Base-by-base conservation (phyloP, 2,329 filamentous ascomycete genomes). In the Beauveria sp. region DNA sequence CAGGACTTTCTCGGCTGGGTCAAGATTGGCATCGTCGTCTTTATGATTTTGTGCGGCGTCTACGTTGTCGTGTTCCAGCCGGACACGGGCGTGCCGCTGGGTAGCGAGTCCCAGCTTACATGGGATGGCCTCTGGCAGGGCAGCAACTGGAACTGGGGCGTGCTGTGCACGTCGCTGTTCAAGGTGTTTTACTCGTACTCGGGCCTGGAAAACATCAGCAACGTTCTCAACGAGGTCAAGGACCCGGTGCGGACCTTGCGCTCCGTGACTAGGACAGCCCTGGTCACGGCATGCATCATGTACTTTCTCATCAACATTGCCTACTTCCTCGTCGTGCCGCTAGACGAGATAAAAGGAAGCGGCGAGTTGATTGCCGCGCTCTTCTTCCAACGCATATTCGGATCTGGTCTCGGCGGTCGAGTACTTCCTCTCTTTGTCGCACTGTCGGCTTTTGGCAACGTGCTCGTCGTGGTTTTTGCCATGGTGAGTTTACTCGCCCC, bases 381-480 rank as follows among this genome's bases (percentile, higher is more conserved):
- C 0, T 87, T 89, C 65, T 89, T 90, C 65, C 79, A 87, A 64
- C 76, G 79, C 8, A 74, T 86, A 0, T 89, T 90, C 70, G 87
- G 87, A 0, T 71, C 76, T 2, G 76, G 75, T 0, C 67, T 88
- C 10, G 87, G 86, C 0, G 78, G 79, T 40, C 77, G 76, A 1
- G 72, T 89, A 1, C 73, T 90, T 2, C 84, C 86, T 0, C 70
- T 89, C 9, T 82, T 84, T 0, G 85, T 91, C 40, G 87, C 87
- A 0, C 73, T 89, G 26, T 89, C 86, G 1, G 86, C 86, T 0
- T 82, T 79, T 2, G 88, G 87, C 0, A 91, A 91, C 68, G 87
- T 91, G 16, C 86, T 91, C 81, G 86, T 89, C 0, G 86, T 88
- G 2, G 85, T 85, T 0, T 91, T 90, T 70, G 80, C 86, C 1